These are phyloP conservation scores for Epichloe gansuensis DNA, from an alignment of 2,329 filamentous ascomycete species.

Conservation along the genomic window DNA sequence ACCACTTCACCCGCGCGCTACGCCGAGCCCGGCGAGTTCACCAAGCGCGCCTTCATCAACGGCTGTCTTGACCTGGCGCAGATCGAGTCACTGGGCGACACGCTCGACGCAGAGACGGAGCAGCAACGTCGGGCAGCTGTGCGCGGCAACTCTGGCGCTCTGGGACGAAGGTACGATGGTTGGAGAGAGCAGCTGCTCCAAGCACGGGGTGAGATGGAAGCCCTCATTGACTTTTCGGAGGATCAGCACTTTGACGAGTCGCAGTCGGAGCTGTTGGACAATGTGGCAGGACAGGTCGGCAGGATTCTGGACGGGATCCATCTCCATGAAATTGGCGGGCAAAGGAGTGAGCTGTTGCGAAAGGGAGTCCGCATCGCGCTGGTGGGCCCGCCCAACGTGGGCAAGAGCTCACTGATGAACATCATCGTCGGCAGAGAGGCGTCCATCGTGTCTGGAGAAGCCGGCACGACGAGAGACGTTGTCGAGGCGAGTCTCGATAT, in stretches of 20 bases:
- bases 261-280: constrained; percentile 54
- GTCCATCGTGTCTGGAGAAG: constrained; percentile 86
- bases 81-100: constrained; percentile 53
- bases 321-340: constrained; percentile 61
- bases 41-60: constrained; percentile 80
- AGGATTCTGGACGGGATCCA: constrained; percentile 49
- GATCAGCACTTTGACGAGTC: constrained; percentile 95
- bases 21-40: constrained; percentile 93
- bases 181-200: constrained; percentile 70
- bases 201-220: constrained; percentile 83
- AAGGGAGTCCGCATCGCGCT: constrained; percentile 78
- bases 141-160: constrained; percentile 55
- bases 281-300: constrained; percentile 52
- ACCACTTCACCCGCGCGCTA: constrained; percentile 49
- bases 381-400: constrained; percentile 82
- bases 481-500: constrained; percentile 87
- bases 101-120: constrained; percentile 64
- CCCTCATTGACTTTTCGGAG: constrained; percentile 91
- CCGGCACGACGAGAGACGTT: constrained; percentile 86
- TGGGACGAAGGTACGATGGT: constrained; percentile 64
- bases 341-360: constrained; percentile 69
- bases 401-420: constrained; percentile 91
- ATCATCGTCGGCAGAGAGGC: constrained; percentile 80
- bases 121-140: constrained; percentile 83
- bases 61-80: constrained; percentile 76